Evolutionary conservation across 139 green algal genomes (phyloP), one percentile per base, ranked within the genome.

Genomic region (Chlorella sp.): DNA sequence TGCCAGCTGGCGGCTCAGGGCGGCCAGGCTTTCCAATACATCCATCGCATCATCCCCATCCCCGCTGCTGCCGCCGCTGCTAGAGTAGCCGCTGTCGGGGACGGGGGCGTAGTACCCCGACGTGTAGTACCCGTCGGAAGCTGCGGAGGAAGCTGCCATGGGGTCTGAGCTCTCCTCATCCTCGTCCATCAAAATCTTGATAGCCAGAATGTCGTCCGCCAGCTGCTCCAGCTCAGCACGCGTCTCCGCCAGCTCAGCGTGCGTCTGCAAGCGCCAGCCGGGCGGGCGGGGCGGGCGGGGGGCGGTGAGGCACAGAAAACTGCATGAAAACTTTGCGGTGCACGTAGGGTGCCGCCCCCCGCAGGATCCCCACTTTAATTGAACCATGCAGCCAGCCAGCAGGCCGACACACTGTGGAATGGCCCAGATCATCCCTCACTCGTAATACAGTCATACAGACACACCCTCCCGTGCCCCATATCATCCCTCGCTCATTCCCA

Each of bases 151-250:
- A 78, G 32, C 76, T 82, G 76, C 76, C 19, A 14, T 5, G 36
- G 32, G 21, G 71, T 15, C 24, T 40, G 71, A 34, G 34, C 9
- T 34, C 7, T 48, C 53, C 26, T 68, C 42, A 18, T 88, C 84
- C 11, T 88, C 84, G 1, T 89, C 85, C 85, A 89, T 89, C 32
- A 89, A 73, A 71, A 75, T 14, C 71, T 83, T 82, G 42, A 89
- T 89, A 42, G 71, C 71, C 32, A 89, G 53, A n/a, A 89, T 89
- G 85, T 89, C 85, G 85, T 89, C 85, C 0, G 85, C 85, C 42
- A 89, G 85, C 85, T 89, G 85, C 85, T 89, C 85, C 85, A 89
- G 85, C 85, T 89, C 85, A 16, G 85, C 85, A 5, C 85, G 85
- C 19, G 85, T 89, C 48, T 89, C 85, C 1, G 85, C 85, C 85